These are phyloP conservation scores for Reutealis trisperma DNA, from an alignment of 345 rosid species.

Conservation along the genomic window DNA sequence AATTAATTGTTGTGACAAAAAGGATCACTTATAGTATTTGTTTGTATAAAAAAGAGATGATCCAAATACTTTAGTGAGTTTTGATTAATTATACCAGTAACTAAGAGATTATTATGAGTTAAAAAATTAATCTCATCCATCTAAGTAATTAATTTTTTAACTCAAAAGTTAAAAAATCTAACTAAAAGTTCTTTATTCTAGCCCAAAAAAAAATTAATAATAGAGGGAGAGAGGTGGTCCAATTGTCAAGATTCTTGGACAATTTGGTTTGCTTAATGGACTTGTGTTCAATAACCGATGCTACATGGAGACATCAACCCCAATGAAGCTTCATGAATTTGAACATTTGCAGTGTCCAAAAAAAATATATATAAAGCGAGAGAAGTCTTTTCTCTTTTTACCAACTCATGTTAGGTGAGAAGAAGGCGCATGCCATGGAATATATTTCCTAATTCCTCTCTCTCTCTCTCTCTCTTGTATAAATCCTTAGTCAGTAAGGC, in stretches of 20 bases:
- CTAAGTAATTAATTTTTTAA: no score
- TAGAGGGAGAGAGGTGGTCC: neutral
- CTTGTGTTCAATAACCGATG: neutral
- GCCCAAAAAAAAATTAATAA: no score
- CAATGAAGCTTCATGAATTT: neutral
- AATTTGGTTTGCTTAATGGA: neutral
- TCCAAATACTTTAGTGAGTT: no score
- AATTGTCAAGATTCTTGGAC: neutral
- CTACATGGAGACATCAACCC: neutral
- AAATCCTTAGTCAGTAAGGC: conserved; percentile 9
- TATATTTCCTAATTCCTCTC: no score
- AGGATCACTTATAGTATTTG: no score
- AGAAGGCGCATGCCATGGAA: neutral
- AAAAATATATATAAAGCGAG: no score
- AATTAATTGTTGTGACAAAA: no score
- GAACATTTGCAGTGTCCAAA: neutral
- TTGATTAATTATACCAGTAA: no score
- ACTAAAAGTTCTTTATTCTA: no score
- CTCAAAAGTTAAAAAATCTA: no score
- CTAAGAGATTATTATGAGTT: neutral
- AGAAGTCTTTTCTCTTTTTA: neutral
- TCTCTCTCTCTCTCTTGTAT: neutral
- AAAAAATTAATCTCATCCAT: neutral
- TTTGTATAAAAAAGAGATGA: no score
- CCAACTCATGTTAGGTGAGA: neutral